phyloP scores from a whole-genome alignment of 2,329 filamentous ascomycete species.

The Cercospora canescens region DNA sequence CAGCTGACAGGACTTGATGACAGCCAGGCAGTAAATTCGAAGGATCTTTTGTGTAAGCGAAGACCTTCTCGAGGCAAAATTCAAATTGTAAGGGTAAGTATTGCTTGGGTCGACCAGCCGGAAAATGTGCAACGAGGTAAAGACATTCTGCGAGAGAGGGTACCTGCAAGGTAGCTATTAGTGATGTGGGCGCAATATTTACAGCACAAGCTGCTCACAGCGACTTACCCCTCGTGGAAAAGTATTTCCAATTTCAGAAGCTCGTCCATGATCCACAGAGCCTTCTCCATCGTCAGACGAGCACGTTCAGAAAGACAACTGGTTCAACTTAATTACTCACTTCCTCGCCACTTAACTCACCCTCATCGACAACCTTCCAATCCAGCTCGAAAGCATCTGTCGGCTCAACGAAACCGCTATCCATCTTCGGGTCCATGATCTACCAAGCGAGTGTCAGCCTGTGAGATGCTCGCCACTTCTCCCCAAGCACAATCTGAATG shows the following conservation, averaged over 20 bases:
- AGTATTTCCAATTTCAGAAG: slow-evolving; percentile 92
- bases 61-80: background rate
- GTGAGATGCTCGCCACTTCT: background rate
- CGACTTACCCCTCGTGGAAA: slow-evolving; percentile 76
- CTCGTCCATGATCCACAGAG: slow-evolving; percentile 92
- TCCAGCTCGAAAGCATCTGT: slow-evolving; percentile 81
- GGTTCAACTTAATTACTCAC: background rate
- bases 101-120: slow-evolving; percentile 69
- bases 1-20: slow-evolving; percentile 79
- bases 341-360: slow-evolving; percentile 41
- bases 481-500: background rate
- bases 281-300: slow-evolving; percentile 49
- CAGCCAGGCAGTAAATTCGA: slow-evolving; percentile 79
- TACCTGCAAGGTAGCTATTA: slow-evolving; percentile 46
- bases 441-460: slow-evolving; percentile 42
- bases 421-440: slow-evolving; percentile 99
- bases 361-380: slow-evolving; percentile 28
- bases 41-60: slow-evolving; percentile 58
- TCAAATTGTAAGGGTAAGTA: slow-evolving; percentile 28
- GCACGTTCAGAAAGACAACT: too few relatives aligned
- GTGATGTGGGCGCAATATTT: background rate
- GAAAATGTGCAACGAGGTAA: slow-evolving; percentile 90
- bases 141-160: slow-evolving; percentile 88
- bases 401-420: slow-evolving; percentile 79
- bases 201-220: background rate